These are phyloP conservation scores for Oidium heveae DNA, from an alignment of 2,329 filamentous ascomycete genomes.

Conservation along the genomic window DNA sequence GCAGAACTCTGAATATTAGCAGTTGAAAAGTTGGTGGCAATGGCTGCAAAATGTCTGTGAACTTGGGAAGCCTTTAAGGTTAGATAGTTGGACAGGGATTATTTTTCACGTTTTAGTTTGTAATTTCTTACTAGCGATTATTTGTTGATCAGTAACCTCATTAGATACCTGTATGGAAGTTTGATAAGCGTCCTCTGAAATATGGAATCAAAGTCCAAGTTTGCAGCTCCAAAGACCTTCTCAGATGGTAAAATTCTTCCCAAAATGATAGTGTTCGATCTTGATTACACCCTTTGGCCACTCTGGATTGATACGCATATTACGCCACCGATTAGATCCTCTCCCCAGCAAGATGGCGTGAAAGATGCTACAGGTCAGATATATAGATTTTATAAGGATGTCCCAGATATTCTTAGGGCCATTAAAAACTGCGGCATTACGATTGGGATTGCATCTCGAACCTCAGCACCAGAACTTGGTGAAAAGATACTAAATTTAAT, in stretches of 20 bases:
- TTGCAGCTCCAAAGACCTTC: slow-evolving; percentile 3
- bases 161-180: too few species aligned
- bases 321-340: slow-evolving; percentile 38
- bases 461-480: slow-evolving; percentile 53
- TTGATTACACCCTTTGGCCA: slow-evolving; percentile 97
- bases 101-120: too few species aligned
- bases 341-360: slow-evolving; percentile 18
- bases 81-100: too few species aligned
- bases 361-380: slow-evolving; percentile 35
- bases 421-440: slow-evolving; percentile 19
- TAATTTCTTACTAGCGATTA: too few species aligned
- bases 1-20: not conserved
- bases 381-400: slow-evolving; percentile 45
- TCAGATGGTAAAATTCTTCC: slow-evolving; percentile 14
- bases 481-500: slow-evolving; percentile 57
- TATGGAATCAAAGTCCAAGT: not conserved
- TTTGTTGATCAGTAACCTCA: too few species aligned
- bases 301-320: slow-evolving; percentile 96
- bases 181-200: slow-evolving; percentile 1
- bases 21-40: not conserved
- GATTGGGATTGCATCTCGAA: slow-evolving; percentile 59
- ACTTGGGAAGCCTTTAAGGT: too few species aligned
- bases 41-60: not conserved
- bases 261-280: slow-evolving; percentile 66
- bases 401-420: slow-evolving; percentile 39